These are phyloP conservation scores for Paulownia fortunei DNA, from an alignment of 257 asterid genomes.

Conservation along the genomic window DNA sequence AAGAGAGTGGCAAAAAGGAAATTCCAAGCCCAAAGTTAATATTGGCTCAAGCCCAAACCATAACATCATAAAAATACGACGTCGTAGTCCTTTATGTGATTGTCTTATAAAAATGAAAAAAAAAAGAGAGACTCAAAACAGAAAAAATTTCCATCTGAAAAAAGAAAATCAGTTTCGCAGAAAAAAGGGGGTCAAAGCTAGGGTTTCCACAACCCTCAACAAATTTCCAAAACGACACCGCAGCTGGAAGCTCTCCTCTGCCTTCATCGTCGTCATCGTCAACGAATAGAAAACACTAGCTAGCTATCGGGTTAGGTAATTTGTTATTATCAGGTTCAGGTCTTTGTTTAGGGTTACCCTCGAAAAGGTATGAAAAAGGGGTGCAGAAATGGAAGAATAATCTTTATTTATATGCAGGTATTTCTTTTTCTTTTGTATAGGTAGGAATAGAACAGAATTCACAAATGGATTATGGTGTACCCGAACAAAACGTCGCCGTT, in stretches of 20 bases:
- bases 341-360: constrained; percentile 46
- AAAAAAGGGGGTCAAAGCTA: constrained; percentile 44
- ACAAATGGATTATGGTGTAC: constrained; percentile 83
- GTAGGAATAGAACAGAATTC: constrained; percentile 56
- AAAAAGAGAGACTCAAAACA: neutral
- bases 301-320: constrained; percentile 57
- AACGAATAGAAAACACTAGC: constrained; percentile 41
- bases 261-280: constrained; percentile 31
- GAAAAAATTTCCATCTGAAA: neutral
- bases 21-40: neutral
- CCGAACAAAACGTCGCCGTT: constrained; percentile 70
- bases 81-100: neutral
- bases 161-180: constrained; percentile 3
- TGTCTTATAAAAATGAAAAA: neutral
- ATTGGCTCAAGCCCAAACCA: neutral
- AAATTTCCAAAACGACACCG: constrained; percentile 33
- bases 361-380: constrained; percentile 40
- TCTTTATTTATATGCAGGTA: constrained; percentile 63
- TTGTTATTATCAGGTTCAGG: constrained; percentile 39
- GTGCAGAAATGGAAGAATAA: constrained; percentile 46
- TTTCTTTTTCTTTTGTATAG: constrained; percentile 43
- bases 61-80: neutral
- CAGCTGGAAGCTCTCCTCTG: constrained; percentile 35
- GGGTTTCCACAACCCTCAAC: constrained; percentile 52
- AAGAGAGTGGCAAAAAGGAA: neutral